Conservation (phyloP, 176 grass and related monocot species). For the Echinochloa phyllopogon region DNA sequence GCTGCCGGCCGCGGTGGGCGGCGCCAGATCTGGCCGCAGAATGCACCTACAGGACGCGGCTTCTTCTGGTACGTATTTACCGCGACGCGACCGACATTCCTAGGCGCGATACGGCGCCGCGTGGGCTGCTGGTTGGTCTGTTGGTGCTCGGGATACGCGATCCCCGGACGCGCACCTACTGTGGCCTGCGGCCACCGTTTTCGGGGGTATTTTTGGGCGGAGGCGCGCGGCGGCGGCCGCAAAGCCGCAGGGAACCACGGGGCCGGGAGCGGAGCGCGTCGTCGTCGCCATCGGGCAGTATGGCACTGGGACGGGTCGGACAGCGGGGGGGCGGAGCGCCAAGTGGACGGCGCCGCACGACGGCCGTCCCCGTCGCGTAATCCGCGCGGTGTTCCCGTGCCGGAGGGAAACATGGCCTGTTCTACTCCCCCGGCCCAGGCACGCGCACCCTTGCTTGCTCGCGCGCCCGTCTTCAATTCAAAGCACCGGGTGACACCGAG, state of each 20-base stretch:
- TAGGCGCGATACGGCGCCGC: background rate
- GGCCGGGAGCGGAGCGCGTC: background rate
- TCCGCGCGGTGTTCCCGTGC: background rate
- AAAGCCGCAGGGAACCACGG: constrained; percentile 32
- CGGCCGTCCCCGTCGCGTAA: background rate
- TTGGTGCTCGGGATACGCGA: background rate
- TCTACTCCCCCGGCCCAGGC: background rate
- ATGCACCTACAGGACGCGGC: background rate
- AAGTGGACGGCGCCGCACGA: background rate
- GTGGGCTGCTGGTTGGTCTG: background rate
- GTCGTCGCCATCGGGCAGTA: background rate
- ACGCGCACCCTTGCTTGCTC: no score
- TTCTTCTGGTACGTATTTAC: background rate
- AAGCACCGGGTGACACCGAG: background rate
- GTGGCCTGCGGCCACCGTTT: background rate
- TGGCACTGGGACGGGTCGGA: no score
- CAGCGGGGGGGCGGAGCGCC: no score
- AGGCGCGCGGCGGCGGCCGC: constrained; percentile 20
- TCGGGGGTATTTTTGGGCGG: background rate
- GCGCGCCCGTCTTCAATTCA: no score
- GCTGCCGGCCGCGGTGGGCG: background rate
- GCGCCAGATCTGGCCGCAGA: background rate
- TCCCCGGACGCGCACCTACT: background rate
- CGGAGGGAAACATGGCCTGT: constrained; percentile 16
- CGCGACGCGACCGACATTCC: constrained; percentile 37